A percentile compares a stretch with the other conserved stretches of the same genome.
These are phyloP conservation scores for Daedaleopsis sinensis DNA, from an alignment of 768 basidiomycete species.

Conservation along the genomic window DNA sequence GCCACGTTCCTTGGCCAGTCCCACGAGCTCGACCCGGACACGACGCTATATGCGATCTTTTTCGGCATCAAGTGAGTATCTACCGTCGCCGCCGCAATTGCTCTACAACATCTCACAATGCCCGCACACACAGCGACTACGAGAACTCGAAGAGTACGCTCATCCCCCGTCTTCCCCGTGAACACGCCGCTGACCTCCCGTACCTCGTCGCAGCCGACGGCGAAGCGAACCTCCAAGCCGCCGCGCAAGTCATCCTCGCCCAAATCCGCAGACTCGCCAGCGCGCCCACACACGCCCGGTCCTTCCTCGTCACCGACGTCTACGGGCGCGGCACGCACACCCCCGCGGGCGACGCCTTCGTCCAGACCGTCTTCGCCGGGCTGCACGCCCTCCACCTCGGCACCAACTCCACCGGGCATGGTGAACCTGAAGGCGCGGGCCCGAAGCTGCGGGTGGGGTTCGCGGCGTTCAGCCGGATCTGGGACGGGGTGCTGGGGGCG, in stretches of 20 bases:
- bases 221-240: conserved; percentile 45
- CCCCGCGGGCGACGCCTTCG: conserved; percentile 47
- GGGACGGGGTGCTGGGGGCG: conserved; percentile 50
- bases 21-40: conserved; percentile 45
- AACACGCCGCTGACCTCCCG: too few relatives aligned
- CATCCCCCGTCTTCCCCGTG: background rate
- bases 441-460: conserved; percentile 40
- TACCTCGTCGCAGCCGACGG: conserved; percentile 40
- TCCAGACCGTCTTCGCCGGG: conserved; percentile 48
- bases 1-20: conserved; percentile 46
- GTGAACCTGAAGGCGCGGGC: background rate
- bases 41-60: conserved; percentile 54
- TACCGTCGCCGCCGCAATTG: too few relatives aligned
- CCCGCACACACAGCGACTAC: conserved; percentile 41
- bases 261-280: conserved; percentile 50
- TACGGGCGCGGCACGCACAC: conserved; percentile 50
- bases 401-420: conserved; percentile 16
- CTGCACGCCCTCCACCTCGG: conserved; percentile 38
- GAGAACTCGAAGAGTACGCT: conserved; percentile 43
- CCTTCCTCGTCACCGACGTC: conserved; percentile 52
- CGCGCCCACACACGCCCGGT: conserved; percentile 52
- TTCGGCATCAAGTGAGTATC: conserved; percentile 55
- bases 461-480: conserved; percentile 49
- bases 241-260: conserved; percentile 44
- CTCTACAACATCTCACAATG: background rate